These are phyloP conservation scores for Hordeum pubiflorum DNA, from an alignment of 202 grass and related monocot species.

Conservation along the genomic window DNA sequence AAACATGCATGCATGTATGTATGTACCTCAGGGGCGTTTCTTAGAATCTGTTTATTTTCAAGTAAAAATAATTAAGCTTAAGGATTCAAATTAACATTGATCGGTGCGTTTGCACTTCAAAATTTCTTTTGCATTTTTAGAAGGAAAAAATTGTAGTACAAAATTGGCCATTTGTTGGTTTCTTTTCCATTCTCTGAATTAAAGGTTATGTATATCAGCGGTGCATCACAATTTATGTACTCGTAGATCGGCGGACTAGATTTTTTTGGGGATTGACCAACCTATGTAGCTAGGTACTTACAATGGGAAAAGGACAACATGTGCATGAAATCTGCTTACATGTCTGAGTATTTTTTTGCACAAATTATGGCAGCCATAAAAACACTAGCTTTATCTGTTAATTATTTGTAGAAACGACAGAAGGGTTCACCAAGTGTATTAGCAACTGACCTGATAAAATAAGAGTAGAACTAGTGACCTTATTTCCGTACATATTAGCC, in stretches of 20 bases:
- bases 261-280: background rate
- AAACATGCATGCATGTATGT: background rate
- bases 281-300: background rate
- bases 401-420: background rate
- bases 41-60: too few species aligned
- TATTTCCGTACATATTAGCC: background rate
- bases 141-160: background rate
- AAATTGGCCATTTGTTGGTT: background rate
- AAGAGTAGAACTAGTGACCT: background rate
- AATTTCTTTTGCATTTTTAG: background rate
- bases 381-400: background rate
- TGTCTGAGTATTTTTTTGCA: conserved; percentile 1
- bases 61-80: background rate
- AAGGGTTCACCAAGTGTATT: background rate
- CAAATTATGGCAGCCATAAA: background rate
- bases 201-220: background rate
- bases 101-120: background rate
- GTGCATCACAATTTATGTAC: background rate
- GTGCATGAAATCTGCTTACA: conserved; percentile 23
- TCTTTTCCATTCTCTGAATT: background rate
- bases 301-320: background rate
- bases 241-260: background rate
- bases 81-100: background rate
- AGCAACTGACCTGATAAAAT: background rate
- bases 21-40: background rate